Conservation (phyloP, 371 early-diverging fungal genomes). For the Rhizomucor pusillus region DNA sequence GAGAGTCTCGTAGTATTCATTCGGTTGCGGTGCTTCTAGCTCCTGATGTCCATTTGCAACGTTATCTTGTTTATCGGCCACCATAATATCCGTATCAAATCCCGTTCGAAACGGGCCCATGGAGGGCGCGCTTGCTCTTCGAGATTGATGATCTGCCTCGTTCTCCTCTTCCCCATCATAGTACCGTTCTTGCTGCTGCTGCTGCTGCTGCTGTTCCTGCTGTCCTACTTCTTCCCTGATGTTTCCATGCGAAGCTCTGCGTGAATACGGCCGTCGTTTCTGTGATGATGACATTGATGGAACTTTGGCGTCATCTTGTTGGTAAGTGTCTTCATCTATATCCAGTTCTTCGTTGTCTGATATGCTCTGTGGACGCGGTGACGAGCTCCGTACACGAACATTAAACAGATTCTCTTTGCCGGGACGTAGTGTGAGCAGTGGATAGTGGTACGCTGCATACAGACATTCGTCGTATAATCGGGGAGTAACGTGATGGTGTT, state of each 20-base stretch:
- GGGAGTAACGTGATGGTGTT: slow-evolving; percentile 52
- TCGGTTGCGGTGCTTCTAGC: background rate
- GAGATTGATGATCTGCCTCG: background rate
- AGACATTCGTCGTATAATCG: slow-evolving; percentile 63
- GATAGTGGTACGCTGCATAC: slow-evolving; percentile 65
- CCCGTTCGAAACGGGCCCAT: too few species aligned
- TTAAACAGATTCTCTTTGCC: slow-evolving; percentile 42
- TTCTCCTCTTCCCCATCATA: background rate
- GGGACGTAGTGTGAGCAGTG: slow-evolving; percentile 47
- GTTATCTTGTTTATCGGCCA: too few species aligned
- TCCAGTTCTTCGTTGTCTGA: slow-evolving; percentile 45
- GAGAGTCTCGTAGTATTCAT: too few species aligned
- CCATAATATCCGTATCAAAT: too few species aligned
- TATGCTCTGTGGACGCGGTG: slow-evolving; percentile 16
- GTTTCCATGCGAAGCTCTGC: background rate
- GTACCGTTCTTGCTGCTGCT: background rate
- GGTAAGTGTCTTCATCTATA: slow-evolving; percentile 41
- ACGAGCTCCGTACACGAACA: slow-evolving; percentile 36
- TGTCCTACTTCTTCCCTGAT: too few species aligned
- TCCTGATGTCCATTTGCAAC: too few species aligned
- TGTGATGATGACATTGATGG: background rate
- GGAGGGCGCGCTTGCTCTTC: background rate
- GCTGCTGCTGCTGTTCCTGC: background rate
- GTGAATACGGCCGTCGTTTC: slow-evolving; percentile 1
- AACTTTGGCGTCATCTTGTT: background rate